Conservation (phyloP, 2,329 filamentous ascomycete species). For the Neobulgaria alba region DNA sequence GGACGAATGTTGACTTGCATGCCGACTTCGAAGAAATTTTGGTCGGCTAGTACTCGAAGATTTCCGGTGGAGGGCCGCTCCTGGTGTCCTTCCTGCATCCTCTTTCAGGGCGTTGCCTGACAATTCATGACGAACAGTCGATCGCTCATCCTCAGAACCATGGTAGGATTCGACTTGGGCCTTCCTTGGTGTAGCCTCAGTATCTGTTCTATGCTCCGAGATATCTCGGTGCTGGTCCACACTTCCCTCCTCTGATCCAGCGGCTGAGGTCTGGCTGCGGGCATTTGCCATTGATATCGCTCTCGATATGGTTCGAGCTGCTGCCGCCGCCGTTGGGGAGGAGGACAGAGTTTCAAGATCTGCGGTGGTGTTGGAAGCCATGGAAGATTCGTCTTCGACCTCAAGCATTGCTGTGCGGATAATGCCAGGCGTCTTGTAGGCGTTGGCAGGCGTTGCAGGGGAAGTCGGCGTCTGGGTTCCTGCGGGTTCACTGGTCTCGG, state of each 20-base stretch:
- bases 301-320: constrained; percentile 44
- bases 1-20: constrained; percentile 51
- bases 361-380: constrained; percentile 37
- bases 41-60: constrained; percentile 30
- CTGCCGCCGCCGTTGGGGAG: constrained; percentile 47
- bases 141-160: constrained; percentile 13
- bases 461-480: constrained; percentile 8
- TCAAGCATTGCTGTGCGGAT: constrained; percentile 7
- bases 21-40: constrained; percentile 46
- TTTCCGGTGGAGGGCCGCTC: constrained; percentile 35
- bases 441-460: constrained; percentile 21
- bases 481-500: not conserved
- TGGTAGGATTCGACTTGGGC: constrained; percentile 6
- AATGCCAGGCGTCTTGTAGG: constrained; percentile 21
- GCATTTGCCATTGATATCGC: constrained; percentile 39
- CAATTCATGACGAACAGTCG: constrained; percentile 26
- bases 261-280: constrained; percentile 9
- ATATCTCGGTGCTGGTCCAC: constrained; percentile 1
- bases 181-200: constrained; percentile 22
- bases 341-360: constrained; percentile 46
- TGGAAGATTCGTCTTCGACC: constrained; percentile 13
- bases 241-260: not conserved
- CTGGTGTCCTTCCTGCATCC: constrained; percentile 40
- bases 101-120: constrained; percentile 29
- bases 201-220: constrained; percentile 2